Conservation (phyloP, 495 filamentous ascomycete species). For the Trichoderma gamsii region DNA sequence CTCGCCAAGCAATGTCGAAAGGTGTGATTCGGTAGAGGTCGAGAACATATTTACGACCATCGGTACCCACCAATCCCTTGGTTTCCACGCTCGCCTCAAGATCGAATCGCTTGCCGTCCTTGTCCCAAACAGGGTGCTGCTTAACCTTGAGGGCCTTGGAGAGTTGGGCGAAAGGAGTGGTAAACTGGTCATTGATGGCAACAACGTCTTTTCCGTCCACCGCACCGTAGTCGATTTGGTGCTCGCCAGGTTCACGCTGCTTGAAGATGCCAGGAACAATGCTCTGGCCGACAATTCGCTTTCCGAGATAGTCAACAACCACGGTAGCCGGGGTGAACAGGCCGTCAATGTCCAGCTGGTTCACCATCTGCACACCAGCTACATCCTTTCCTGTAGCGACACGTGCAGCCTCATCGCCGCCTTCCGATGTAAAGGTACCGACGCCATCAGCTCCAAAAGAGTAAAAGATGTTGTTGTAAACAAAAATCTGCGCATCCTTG, state of each 20-base stretch:
- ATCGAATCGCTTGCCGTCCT: conserved; percentile 82
- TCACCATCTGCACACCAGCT: conserved; percentile 84
- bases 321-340: conserved; percentile 94
- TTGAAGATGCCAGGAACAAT: conserved; percentile 99
- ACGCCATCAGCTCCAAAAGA: conserved; percentile 97
- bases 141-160: conserved; percentile 83
- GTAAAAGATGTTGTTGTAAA: conserved; percentile 99
- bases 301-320: conserved; percentile 94
- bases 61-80: conserved; percentile 94
- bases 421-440: conserved; percentile 92
- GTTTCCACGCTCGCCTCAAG: conserved; percentile 96
- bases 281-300: conserved; percentile 94
- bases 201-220: conserved; percentile 96
- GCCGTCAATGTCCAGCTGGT: conserved; percentile 91
- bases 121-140: conserved; percentile 97
- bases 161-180: conserved; percentile 78
- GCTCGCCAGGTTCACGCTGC: conserved; percentile 92
- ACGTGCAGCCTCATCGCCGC: conserved; percentile 92
- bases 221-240: conserved; percentile 97
- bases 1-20: conserved; percentile 84
- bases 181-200: conserved; percentile 80
- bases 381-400: conserved; percentile 98
- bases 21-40: conserved; percentile 94
- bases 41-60: conserved; percentile 93
- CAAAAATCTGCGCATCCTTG: conserved; percentile 93